Evolutionary conservation across 1,284 basidiomycete genomes (phyloP), one percentile per base, ranked within the genome.

Genomic region (Heimioporus retisporus): DNA sequence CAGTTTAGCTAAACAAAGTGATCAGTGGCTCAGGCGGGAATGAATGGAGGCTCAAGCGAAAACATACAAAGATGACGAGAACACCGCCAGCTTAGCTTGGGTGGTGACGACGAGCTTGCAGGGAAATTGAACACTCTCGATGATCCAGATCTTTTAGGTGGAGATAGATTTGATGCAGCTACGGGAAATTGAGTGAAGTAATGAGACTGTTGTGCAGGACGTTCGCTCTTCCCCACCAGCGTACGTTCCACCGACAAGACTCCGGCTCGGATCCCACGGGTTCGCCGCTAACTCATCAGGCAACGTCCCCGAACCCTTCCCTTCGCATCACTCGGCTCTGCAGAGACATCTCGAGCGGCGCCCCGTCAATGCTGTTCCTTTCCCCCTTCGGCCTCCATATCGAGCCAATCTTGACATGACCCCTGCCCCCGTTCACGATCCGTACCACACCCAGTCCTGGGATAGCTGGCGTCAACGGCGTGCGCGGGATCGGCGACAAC

Each of bases 401-500:
- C 3, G 85, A 83, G 31, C 77, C 79, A 28, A 67, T 66, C 16
- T 60, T 63, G 15, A 55, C 35, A 48, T 80, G 77, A 44, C 63
- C 66, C 8, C 68, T 75, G 7, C 61, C 61, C 55, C 67, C 61
- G 58, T 65, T 60, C 55, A 68, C 61, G 59, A 80, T 69, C 21
- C 68, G 71, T 19, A 78, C 70, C 23, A 50, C 28, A 13, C 68
- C 69, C 4, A 46, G 63, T 13, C 64, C 60, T 2, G 63, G 6
- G 7, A 62, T 25, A 15, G 67, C 69, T 4, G 66, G 63, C 57
- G 59, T 76, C 18, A 82, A 73, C 4, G 85, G 84, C 2, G 84
- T 84, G 4, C 73, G 73, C 8, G 82, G 81, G 19, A 82, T 80
- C 2, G 85, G 84, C 7, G 85, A 81, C 2, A 84, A 82, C 2